Evolutionary conservation across 228 moss, liverwort and hornwort genomes (phyloP).

Genomic region (Sphagnum magellanicum): DNA sequence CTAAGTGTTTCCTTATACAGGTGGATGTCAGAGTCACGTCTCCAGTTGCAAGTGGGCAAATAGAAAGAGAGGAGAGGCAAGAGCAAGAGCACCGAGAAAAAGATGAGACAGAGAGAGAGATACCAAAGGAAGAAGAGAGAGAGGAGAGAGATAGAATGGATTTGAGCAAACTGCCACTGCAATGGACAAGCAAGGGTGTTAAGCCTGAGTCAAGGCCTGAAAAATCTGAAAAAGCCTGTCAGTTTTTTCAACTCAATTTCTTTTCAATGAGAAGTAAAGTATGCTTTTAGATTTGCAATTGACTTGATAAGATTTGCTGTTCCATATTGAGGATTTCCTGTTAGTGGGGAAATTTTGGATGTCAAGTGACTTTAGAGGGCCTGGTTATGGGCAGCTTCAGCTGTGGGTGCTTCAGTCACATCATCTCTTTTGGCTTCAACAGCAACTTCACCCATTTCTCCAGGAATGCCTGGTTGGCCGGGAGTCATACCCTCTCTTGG

Average conservation of each 20-base stretch:
- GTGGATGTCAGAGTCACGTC: conserved; percentile 23
- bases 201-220: conserved; percentile 50
- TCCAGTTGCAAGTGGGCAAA: conserved; percentile 21
- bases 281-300: background rate
- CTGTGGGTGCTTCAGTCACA: conserved; percentile 19
- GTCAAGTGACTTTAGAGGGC: background rate
- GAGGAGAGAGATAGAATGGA: conserved; percentile 52
- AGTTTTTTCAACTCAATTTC: background rate
- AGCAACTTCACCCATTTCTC: conserved; percentile 35
- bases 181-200: conserved; percentile 37
- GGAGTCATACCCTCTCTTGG: conserved; percentile 29
- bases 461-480: conserved; percentile 51
- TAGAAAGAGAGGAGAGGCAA: conserved; percentile 24
- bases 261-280: background rate
- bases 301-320: background rate
- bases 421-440: conserved; percentile 26
- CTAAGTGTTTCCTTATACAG: conserved; percentile 16
- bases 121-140: conserved; percentile 19
- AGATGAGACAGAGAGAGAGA: conserved; percentile 27
- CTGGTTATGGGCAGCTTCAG: conserved; percentile 17
- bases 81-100: conserved; percentile 24
- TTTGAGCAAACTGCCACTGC: conserved; percentile 19
- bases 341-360: background rate
- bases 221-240: conserved; percentile 65
- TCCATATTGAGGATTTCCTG: too few relatives aligned